Percentiles rank a stretch among this genome's conserved stretches.
Conservation (phyloP, 306 rosid species). For the Lupinus albus region DNA sequence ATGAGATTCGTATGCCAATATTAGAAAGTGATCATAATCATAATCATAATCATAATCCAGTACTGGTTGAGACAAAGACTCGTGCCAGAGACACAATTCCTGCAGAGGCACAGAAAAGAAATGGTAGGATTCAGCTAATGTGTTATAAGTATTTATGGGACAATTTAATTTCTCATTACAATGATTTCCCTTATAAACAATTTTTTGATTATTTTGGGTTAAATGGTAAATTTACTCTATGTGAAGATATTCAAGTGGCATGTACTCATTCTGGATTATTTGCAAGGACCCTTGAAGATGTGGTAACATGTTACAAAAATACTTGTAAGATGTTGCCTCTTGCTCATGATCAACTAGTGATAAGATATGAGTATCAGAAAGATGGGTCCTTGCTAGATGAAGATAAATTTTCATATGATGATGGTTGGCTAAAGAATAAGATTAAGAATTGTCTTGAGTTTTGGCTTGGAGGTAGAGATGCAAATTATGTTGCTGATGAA, state of each 20-base stretch:
- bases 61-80: constrained; percentile 74
- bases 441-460: constrained; percentile 56
- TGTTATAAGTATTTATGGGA: constrained; percentile 84
- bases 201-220: constrained; percentile 58
- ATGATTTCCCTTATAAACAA: constrained; percentile 48
- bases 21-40: constrained; percentile 33
- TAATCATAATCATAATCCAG: constrained; percentile 47
- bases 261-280: constrained; percentile 50
- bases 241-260: constrained; percentile 50
- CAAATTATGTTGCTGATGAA: constrained; percentile 56
- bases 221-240: constrained; percentile 47
- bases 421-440: constrained; percentile 56
- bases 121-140: constrained; percentile 85
- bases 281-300: constrained; percentile 60
- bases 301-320: constrained; percentile 49
- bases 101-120: constrained; percentile 69
- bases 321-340: constrained; percentile 51
- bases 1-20: constrained; percentile 59
- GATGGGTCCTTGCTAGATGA: constrained; percentile 66
- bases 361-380: constrained; percentile 72
- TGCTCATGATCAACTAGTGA: constrained; percentile 50
- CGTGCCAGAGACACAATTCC: constrained; percentile 62
- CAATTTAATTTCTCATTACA: constrained; percentile 45
- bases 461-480: constrained; percentile 75
- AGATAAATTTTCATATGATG: constrained; percentile 56